Evolutionary conservation across 176 grass and related monocot species (phyloP).

Genomic region (Triticum turgidum): DNA sequence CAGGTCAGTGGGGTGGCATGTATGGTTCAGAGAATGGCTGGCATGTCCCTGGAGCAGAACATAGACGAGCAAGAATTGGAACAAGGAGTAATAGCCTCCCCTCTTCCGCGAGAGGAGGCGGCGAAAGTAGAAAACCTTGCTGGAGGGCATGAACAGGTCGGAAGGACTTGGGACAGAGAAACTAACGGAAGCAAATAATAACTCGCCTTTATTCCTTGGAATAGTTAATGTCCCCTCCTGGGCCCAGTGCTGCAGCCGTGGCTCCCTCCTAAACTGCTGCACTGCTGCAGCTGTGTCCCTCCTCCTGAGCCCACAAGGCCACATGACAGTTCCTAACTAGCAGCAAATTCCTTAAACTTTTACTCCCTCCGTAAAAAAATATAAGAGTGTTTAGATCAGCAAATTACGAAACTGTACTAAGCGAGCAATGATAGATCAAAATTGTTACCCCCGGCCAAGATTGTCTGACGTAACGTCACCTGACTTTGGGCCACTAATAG

Average conservation of each 20-base stretch:
- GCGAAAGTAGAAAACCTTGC: neutral
- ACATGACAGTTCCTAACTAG: too few relatives aligned
- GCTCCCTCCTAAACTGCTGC: neutral
- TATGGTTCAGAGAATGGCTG: conserved; percentile 33
- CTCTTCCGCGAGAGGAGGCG: neutral
- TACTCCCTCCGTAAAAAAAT: too few relatives aligned
- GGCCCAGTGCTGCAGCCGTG: neutral
- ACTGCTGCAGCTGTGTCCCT: neutral
- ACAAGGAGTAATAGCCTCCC: conserved; percentile 15
- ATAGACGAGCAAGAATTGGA: neutral
- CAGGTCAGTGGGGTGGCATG: conserved; percentile 41
- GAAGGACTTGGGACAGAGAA: neutral
- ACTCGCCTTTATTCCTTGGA: neutral
- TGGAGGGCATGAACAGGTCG: neutral
- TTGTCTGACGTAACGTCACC: too few relatives aligned
- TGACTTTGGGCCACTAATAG: too few relatives aligned
- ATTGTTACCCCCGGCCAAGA: neutral
- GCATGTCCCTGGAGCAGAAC: neutral
- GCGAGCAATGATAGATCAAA: neutral
- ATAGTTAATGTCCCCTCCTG: neutral
- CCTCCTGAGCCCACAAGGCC: neutral
- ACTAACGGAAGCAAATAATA: too few relatives aligned
- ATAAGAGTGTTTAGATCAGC: too few relatives aligned
- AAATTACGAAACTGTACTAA: too few relatives aligned
- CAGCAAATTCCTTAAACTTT: too few relatives aligned